Evolutionary conservation across 108 stramenopile species (phyloP).

Genomic region (Skeletonema potamos): DNA sequence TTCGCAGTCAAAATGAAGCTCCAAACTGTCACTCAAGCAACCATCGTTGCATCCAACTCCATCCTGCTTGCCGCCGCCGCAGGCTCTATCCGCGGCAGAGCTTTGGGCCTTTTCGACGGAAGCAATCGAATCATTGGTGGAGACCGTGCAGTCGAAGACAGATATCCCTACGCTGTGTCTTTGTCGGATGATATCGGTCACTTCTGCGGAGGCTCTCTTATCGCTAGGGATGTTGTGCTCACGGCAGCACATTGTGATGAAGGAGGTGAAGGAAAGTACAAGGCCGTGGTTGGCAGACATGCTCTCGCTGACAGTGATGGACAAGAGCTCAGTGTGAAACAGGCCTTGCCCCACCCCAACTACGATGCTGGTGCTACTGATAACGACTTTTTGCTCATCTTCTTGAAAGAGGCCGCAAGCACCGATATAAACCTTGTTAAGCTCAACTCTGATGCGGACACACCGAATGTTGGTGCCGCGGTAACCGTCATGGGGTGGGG

Average conservation of each 20-base stretch:
- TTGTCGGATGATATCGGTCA: slow-evolving; percentile 8
- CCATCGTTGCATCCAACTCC: no score
- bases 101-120: neutral
- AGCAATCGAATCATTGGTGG: slow-evolving; percentile 23
- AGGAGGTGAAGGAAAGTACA: neutral
- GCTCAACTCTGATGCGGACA: slow-evolving; percentile 3
- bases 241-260: slow-evolving; percentile 12
- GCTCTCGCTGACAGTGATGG: slow-evolving; percentile 4
- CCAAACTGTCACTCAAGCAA: no score
- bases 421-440: slow-evolving; percentile 16
- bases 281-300: slow-evolving; percentile 13
- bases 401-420: slow-evolving; percentile 21
- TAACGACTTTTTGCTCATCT: slow-evolving; percentile 30
- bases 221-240: slow-evolving; percentile 17
- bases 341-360: slow-evolving; percentile 13
- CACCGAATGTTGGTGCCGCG: slow-evolving; percentile 5
- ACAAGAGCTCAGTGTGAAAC: slow-evolving; percentile 6
- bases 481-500: slow-evolving; percentile 61
- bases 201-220: slow-evolving; percentile 27
- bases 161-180: slow-evolving; percentile 27
- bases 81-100: neutral
- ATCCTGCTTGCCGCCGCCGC: neutral
- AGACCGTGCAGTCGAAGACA: neutral
- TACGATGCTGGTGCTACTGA: slow-evolving; percentile 13
- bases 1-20: no score